phyloP scores from a whole-genome alignment of 176 grass and related monocot genomes.

The Paspalum notatum region DNA sequence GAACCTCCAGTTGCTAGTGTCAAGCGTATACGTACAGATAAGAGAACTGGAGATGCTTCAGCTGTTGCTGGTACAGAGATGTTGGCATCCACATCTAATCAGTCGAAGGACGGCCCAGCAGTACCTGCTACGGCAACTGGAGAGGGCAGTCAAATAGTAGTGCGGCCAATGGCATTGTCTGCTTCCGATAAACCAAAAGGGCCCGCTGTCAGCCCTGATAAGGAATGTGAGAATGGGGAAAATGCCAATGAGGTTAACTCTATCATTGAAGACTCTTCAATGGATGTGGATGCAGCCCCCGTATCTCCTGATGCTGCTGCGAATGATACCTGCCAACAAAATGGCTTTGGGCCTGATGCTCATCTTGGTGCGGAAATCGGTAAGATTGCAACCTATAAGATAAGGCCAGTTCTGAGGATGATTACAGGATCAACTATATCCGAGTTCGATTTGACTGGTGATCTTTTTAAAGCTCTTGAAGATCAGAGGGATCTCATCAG shows the following conservation, averaged over 20 bases:
- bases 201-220: conserved; percentile 53
- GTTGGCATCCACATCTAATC: conserved; percentile 73
- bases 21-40: conserved; percentile 69
- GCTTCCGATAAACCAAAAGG: conserved; percentile 69
- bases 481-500: conserved; percentile 78
- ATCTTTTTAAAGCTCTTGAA: conserved; percentile 79
- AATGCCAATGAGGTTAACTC: conserved; percentile 68
- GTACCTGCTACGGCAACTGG: conserved; percentile 38
- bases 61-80: conserved; percentile 78
- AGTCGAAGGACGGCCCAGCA: conserved; percentile 56
- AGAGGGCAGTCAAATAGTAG: conserved; percentile 50
- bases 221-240: conserved; percentile 60
- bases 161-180: conserved; percentile 48
- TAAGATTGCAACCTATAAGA: conserved; percentile 80
- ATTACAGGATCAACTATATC: conserved; percentile 65
- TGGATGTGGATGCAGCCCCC: conserved; percentile 54
- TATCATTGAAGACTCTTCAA: conserved; percentile 57
- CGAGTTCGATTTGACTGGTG: conserved; percentile 87
- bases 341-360: conserved; percentile 54
- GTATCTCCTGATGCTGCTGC: conserved; percentile 59
- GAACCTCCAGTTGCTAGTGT: conserved; percentile 50
- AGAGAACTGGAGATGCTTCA: conserved; percentile 62
- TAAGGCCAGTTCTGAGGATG: conserved; percentile 77
- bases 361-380: conserved; percentile 66
- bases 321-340: conserved; percentile 51